Percentiles rank a stretch among this genome's conserved stretches.
These are phyloP conservation scores for Trichaptum fuscoviolaceum DNA, from an alignment of 768 basidiomycete genomes.

Conservation along the genomic window DNA sequence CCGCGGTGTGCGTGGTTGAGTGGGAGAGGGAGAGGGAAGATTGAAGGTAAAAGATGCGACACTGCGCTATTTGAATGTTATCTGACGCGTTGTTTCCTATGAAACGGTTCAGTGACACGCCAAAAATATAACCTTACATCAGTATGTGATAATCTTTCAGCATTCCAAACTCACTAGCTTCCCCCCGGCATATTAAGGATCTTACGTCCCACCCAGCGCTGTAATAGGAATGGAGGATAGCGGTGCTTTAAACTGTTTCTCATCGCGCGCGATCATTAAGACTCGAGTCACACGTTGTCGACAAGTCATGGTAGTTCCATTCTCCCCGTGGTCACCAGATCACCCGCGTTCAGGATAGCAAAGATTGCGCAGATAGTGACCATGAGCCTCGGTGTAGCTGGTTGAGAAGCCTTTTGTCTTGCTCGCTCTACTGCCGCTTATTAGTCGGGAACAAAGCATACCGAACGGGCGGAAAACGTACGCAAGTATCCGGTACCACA, in stretches of 20 bases:
- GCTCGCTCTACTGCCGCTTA: neutral
- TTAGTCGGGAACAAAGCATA: neutral
- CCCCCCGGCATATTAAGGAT: neutral
- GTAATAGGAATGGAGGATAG: neutral
- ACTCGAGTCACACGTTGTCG: neutral
- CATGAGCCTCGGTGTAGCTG: neutral
- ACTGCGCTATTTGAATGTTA: neutral
- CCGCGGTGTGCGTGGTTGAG: neutral
- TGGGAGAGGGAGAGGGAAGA: neutral
- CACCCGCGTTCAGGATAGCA: neutral
- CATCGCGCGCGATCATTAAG: neutral
- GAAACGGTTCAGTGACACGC: neutral
- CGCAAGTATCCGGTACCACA: neutral
- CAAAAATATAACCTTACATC: neutral
- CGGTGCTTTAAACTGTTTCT: neutral
- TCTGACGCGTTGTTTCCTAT: neutral
- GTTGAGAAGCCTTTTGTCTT: neutral
- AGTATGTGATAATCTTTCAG: neutral
- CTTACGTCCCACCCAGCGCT: neutral
- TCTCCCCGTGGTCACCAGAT: neutral
- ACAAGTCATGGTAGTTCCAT: neutral
- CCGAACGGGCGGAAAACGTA: neutral
- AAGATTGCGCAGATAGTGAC: neutral
- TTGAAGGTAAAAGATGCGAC: neutral
- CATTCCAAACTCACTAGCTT: neutral